Evolutionary conservation across 495 filamentous ascomycete genomes (phyloP), one percentile per base, ranked within the genome.

Genomic region (Chaetomidium leptoderma): DNA sequence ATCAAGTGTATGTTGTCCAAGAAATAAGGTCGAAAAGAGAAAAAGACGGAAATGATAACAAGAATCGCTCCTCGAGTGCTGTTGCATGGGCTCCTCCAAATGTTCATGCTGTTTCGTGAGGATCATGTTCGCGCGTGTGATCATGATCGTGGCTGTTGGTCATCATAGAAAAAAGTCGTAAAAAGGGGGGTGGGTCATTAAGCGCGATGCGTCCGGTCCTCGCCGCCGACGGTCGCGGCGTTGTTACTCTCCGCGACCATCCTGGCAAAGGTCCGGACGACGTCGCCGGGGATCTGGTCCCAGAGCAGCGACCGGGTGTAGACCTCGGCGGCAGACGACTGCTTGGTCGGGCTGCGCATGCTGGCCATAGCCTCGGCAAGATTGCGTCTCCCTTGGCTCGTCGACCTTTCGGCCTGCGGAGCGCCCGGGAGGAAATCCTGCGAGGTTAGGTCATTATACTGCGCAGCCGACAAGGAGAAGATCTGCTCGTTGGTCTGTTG

Each of bases 281-380:
- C 89, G 66, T 98, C 91, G 60, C 84, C 77, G 44, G 95, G 91
- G 59, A 98, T 89, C 68, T 88, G 86, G 65, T 96, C 91, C 91
- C 91, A 97, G 63, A 98, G 86, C 57, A 98, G 80, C 48, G 89
- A 93, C 29, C 92, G 80, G 27, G 90, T 93, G 74, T 97, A 96
- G 40, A 97, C 89, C 65, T 95, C 91, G 29, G 88, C 86, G 35
- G 83, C 89, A 53, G 57, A 53, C 50, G 79, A 81, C 55, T 83
- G 76, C 65, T 87, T 85, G 65, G 77, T 79, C 59, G 77, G 75
- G 68, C 74, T 79, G 59, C 90, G 83, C 85, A 95, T 89, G 27
- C 81, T 86, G 59, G 87, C 86, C 32, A 97, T 79, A 10, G 90
- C 85, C 63, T 95, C 89, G 53, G 89, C 90, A 44, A 98, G 81